Conservation (phyloP, 345 rosid species). For the Aquilaria malaccensis region DNA sequence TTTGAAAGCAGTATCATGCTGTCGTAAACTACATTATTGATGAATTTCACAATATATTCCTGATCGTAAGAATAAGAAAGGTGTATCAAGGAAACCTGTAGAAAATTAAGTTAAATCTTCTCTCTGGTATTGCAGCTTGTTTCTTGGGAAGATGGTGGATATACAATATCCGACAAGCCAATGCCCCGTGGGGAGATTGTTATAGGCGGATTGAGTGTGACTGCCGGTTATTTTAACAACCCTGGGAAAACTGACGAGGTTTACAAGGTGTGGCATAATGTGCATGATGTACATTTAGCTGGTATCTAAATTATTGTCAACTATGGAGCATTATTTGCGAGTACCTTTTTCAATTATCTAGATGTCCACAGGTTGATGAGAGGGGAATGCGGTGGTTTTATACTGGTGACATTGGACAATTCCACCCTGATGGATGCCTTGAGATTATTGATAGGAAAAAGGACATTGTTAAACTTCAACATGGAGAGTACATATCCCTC, state of each 20-base stretch:
- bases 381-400: constrained; percentile 82
- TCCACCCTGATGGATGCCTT: constrained; percentile 88
- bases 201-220: constrained; percentile 70
- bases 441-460: constrained; percentile 90
- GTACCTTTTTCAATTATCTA: not conserved
- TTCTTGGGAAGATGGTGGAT: constrained; percentile 91
- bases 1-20: too few species aligned
- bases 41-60: too few species aligned
- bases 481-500: constrained; percentile 81
- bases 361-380: constrained; percentile 63
- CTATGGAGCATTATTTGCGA: not conserved
- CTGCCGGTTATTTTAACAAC: constrained; percentile 78
- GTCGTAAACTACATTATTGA: too few species aligned
- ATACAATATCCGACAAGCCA: constrained; percentile 58
- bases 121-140: constrained; percentile 52
- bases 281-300: not conserved
- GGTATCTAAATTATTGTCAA: not conserved
- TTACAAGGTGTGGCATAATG: constrained; percentile 57
- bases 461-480: constrained; percentile 94
- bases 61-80: too few species aligned
- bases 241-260: constrained; percentile 68
- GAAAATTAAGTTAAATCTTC: not conserved
- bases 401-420: constrained; percentile 77
- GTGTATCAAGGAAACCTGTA: too few species aligned
- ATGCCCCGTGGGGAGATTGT: constrained; percentile 96